Evolutionary conservation across 1,284 basidiomycete genomes (phyloP), one percentile per base, ranked within the genome.

Genomic region (Fomitopsis betulina): DNA sequence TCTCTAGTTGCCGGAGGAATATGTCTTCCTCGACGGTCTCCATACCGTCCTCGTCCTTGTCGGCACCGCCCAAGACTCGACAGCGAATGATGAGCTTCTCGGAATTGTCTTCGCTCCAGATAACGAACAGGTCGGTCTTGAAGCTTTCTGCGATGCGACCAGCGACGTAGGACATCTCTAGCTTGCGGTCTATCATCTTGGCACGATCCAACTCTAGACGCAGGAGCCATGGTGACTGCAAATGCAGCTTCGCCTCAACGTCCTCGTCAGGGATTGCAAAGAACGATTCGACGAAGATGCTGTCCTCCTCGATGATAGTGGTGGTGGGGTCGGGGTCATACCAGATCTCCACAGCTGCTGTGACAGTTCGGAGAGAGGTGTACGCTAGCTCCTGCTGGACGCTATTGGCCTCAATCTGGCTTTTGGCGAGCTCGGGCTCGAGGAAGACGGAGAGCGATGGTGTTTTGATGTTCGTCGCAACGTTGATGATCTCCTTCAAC

Each of bases 251-350:
- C 12, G 86, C 83, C 71, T 97, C 94, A 60, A 97, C 91, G 59
- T 97, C 94, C 69, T 98, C 95, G 69, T 99, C 97, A 9, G 96
- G 96, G 73, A 99, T 98, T 58, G 96, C 96, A 72, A 99, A 99
- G 91, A 98, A 98, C 0, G 96, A 95, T 68, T 98, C 94, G 56
- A 99, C 96, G 70, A 99, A 99, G 55, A 96, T 87, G 53, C 85
- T 79, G 75, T 99, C 97, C 69, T 98, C 96, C 65, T 97, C 94
- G 71, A 99, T 98, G 69, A 96, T 89, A 10, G 97, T 99, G 0
- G 90, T 86, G 19, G 83, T 87, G 25, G 94, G 91, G 68, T 98
- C 89, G 0, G 97, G 97, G 71, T 99, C 97, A 71, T 98, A 99
- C 86, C 95, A 96, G 65, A 99, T 98, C 73, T 99, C 96, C 27